Conservation (phyloP, 2,329 filamentous ascomycete species). For the Ilyonectria destructans region DNA sequence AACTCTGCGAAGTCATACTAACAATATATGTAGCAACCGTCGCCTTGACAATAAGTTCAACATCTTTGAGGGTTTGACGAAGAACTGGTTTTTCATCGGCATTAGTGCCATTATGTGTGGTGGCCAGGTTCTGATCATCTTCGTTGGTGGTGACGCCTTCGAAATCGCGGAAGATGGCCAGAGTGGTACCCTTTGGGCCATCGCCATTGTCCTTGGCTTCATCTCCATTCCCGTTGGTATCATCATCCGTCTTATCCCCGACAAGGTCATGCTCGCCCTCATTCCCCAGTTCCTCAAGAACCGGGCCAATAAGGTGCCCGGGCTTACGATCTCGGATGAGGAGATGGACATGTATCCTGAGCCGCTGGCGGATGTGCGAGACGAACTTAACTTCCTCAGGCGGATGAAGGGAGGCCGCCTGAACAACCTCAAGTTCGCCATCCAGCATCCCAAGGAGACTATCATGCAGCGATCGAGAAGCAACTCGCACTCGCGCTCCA, state of each 20-base stretch:
- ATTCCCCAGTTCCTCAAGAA: slow-evolving; percentile 70
- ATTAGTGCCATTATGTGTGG: slow-evolving; percentile 92
- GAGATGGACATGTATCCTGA: slow-evolving; percentile 80
- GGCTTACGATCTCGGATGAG: slow-evolving; percentile 76
- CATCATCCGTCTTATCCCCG: slow-evolving; percentile 86
- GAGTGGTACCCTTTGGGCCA: slow-evolving; percentile 85
- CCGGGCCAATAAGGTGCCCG: slow-evolving; percentile 64
- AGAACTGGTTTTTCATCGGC: slow-evolving; percentile 90
- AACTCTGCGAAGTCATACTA: slow-evolving; percentile 23
- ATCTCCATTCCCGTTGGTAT: slow-evolving; percentile 90
- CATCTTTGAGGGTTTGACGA: slow-evolving; percentile 89
- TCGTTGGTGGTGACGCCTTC: slow-evolving; percentile 87
- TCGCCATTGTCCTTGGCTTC: slow-evolving; percentile 86
- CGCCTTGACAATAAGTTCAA: slow-evolving; percentile 96
- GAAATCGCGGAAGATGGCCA: slow-evolving; percentile 75
- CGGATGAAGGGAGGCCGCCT: slow-evolving; percentile 86
- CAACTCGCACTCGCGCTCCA: slow-evolving; percentile 76
- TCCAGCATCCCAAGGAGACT: slow-evolving; percentile 82
- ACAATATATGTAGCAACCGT: slow-evolving; percentile 75
- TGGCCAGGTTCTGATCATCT: slow-evolving; percentile 91
- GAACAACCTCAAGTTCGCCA: slow-evolving; percentile 85
- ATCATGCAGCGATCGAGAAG: slow-evolving; percentile 75
- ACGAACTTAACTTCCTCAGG: slow-evolving; percentile 87
- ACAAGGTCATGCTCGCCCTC: slow-evolving; percentile 72
- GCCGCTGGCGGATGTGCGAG: slow-evolving; percentile 81